Evolutionary conservation across 495 filamentous ascomycete genomes (phyloP).

Genomic region (Terfezia boudieri): DNA sequence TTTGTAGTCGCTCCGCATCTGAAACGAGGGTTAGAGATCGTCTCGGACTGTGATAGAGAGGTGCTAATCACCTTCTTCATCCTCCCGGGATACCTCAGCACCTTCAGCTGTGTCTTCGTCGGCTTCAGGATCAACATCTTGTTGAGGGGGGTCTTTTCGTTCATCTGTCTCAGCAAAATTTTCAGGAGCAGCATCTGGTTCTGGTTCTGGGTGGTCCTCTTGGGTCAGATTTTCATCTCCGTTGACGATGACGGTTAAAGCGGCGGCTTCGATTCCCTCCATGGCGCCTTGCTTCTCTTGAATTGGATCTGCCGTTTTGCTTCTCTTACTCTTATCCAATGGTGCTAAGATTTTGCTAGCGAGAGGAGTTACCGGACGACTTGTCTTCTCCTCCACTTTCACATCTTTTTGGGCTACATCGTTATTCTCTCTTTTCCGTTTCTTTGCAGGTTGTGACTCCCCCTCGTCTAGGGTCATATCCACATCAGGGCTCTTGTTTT

Average conservation of each 20-base stretch:
- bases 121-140: not conserved
- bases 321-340: constrained; percentile 7
- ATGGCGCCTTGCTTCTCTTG: constrained; percentile 4
- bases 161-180: constrained; percentile 6
- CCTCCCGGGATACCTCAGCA: constrained; percentile 31
- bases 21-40: constrained; percentile 23
- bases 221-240: constrained; percentile 8
- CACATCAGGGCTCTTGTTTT: not conserved
- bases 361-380: constrained; percentile 7
- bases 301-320: constrained; percentile 1
- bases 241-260: constrained; percentile 6
- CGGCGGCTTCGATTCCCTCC: constrained; percentile 7
- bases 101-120: constrained; percentile 23
- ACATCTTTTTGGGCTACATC: constrained; percentile 2
- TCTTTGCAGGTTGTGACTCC: not conserved
- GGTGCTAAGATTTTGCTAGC: constrained; percentile 14
- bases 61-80: constrained; percentile 51
- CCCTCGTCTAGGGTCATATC: not conserved
- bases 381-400: constrained; percentile 9
- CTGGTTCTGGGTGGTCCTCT: constrained; percentile 4
- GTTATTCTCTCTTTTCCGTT: constrained; percentile 2
- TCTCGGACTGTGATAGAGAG: not conserved
- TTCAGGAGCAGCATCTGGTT: constrained; percentile 1
- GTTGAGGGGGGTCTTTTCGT: not conserved
- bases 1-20: constrained; percentile 34